Evolutionary conservation across 192 early-diverging fungal genomes (phyloP).

Genomic region (Umbelopsis isabellina): DNA sequence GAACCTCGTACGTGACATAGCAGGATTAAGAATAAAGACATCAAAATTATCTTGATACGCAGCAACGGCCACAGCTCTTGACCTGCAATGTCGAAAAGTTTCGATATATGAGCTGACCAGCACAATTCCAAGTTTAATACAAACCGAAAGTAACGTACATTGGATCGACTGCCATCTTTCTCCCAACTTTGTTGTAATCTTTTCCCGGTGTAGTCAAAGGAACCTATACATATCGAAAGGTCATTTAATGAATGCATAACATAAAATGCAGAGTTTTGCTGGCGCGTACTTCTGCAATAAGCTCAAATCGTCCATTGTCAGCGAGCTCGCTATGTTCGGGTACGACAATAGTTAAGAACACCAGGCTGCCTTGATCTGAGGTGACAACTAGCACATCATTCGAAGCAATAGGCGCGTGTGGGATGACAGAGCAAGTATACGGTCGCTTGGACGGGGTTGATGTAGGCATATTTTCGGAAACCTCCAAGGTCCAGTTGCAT

Average conservation of each 20-base stretch:
- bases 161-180: constrained; percentile 39
- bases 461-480: neutral
- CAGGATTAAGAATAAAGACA: constrained; percentile 26
- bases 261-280: neutral
- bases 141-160: constrained; percentile 17
- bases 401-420: constrained; percentile 25
- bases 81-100: constrained; percentile 8
- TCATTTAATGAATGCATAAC: neutral
- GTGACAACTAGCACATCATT: constrained; percentile 23
- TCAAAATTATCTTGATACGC: constrained; percentile 36
- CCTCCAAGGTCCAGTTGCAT: constrained; percentile 10
- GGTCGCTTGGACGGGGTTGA: neutral
- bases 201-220: constrained; percentile 24
- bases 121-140: neutral
- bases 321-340: neutral
- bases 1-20: constrained; percentile 25
- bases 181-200: constrained; percentile 27
- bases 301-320: constrained; percentile 27
- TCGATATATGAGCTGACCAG: neutral
- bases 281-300: constrained; percentile 11
- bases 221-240: neutral
- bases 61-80: constrained; percentile 31
- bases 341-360: constrained; percentile 19
- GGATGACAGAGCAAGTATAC: neutral
- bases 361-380: constrained; percentile 33